These are phyloP conservation scores for Meyerozyma smithsonii DNA, from an alignment of 1,139 yeast genomes.

Conservation along the genomic window DNA sequence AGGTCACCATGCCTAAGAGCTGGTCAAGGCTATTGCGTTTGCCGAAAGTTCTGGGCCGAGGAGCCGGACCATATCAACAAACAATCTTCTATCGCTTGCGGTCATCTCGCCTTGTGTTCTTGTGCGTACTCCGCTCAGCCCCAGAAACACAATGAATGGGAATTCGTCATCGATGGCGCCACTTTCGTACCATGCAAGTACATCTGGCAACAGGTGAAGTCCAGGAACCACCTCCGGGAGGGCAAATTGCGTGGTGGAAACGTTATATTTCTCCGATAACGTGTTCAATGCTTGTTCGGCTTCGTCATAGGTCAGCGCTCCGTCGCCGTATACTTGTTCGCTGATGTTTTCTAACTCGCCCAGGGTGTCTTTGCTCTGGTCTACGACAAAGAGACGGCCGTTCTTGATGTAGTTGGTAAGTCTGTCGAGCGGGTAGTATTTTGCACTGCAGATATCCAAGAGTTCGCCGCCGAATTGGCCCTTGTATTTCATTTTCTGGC, in stretches of 20 bases:
- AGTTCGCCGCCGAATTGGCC: constrained; percentile 72
- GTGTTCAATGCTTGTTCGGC: not conserved
- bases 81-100: not conserved
- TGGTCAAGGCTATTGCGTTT: not conserved
- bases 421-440: constrained; percentile 39
- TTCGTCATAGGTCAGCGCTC: not conserved
- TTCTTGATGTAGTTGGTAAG: constrained; percentile 26
- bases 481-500: constrained; percentile 81
- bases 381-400: constrained; percentile 36
- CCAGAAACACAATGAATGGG: not conserved
- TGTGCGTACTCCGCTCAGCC: not conserved
- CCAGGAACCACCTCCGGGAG: constrained; percentile 2
- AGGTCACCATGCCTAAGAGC: not conserved
- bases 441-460: constrained; percentile 47
- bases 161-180: not conserved
- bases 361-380: not conserved
- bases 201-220: not conserved
- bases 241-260: too few relatives aligned
- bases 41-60: not conserved
- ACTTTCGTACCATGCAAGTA: not conserved
- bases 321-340: constrained; percentile 3
- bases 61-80: not conserved
- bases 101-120: not conserved
- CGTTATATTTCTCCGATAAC: not conserved
- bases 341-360: not conserved